Evolutionary conservation across 1,284 basidiomycete genomes (phyloP), one percentile per base, ranked within the genome.

Genomic region (Tilletiaria anomala): DNA sequence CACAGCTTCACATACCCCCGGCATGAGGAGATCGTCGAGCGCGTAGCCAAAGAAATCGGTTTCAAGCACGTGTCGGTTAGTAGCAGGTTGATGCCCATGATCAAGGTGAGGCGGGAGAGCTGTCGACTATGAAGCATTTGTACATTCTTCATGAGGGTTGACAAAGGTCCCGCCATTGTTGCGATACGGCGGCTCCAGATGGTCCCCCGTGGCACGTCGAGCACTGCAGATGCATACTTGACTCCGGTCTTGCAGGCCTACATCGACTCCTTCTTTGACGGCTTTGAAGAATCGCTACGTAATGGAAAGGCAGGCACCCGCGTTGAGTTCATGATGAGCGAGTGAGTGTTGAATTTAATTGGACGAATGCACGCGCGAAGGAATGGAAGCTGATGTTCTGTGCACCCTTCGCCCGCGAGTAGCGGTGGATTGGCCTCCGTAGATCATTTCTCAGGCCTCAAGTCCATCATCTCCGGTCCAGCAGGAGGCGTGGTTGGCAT

Each of bases 151-250:
- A n/a, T n/a, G n/a, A n/a, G n/a, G n/a, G n/a, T n/a, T n/a, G n/a
- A n/a, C n/a, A n/a, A n/a, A n/a, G n/a, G 14, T 22, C 6, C 26
- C 33, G 8, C 22, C 14, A 20, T n/a, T n/a, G n/a, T n/a, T n/a
- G n/a, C n/a, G n/a, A n/a, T n/a, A n/a, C n/a, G n/a, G n/a, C n/a
- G 19, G 21, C 14, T 54, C 62, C 65, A 44, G 68, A 82, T 93
- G 75, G 85, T 94, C 3, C 82, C 87, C 1, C 80, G 91, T 4
- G 91, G 87, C 0, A 79, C 83, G 3, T 89, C 85, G 0, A 80
- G 85, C 0, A 93, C 87, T 0, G 91, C 88, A 0, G 91, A 97
- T 57, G 93, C 91, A 2, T 97, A 97, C 66, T 77, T 96, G 21
- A 94, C 89, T 0, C 91, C 89, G 1, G 82, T 93, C 36, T 70